Evolutionary conservation across 345 rosid genomes (phyloP).

Genomic region (Fremontodendron californicum): DNA sequence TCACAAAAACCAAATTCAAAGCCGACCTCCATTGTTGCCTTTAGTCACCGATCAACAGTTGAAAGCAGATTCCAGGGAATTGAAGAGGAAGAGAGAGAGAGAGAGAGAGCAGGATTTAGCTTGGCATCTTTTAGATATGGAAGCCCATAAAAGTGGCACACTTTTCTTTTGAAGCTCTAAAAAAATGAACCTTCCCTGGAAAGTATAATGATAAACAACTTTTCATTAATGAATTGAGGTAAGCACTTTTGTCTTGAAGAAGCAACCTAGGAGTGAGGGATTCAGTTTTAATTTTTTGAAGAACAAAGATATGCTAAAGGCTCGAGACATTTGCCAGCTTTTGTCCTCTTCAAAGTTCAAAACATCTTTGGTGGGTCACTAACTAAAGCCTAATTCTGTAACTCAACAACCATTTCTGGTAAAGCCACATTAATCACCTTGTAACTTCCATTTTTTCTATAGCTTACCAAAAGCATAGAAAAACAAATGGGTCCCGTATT

Average conservation of each 20-base stretch:
- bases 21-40: constrained; percentile 30
- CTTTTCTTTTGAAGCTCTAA: constrained; percentile 28
- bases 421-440: background rate
- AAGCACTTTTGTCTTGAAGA: constrained; percentile 52
- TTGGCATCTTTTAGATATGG: constrained; percentile 45
- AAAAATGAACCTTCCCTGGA: constrained; percentile 17
- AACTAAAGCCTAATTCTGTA: constrained; percentile 7
- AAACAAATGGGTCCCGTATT: constrained; percentile 7
- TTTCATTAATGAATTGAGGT: constrained; percentile 38
- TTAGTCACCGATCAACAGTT: constrained; percentile 39
- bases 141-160: constrained; percentile 36
- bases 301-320: constrained; percentile 26
- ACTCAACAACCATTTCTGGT: background rate
- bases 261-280: constrained; percentile 47
- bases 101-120: background rate
- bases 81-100: background rate
- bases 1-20: constrained; percentile 24
- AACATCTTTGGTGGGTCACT: constrained; percentile 26
- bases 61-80: constrained; percentile 40
- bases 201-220: constrained; percentile 51
- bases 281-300: constrained; percentile 13
- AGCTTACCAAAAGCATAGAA: constrained; percentile 11
- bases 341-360: constrained; percentile 31
- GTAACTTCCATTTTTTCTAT: background rate
- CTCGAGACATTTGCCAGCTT: constrained; percentile 28